phyloP scores from a whole-genome alignment of 257 asterid species.

The Leptodermis oblonga region DNA sequence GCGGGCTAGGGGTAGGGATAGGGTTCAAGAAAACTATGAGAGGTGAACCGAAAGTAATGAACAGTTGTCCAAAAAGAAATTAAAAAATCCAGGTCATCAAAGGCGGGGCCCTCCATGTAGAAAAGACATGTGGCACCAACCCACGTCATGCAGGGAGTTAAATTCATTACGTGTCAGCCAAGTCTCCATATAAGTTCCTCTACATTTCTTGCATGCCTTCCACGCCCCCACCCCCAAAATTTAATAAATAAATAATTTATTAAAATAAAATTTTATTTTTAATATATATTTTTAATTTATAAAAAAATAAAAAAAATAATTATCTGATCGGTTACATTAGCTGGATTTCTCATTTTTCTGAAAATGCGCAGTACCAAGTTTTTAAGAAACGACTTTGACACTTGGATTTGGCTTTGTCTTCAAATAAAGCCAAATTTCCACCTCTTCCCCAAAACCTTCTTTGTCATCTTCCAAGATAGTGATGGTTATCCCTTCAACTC shows the following conservation, averaged over 20 bases:
- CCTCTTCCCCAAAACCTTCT: neutral
- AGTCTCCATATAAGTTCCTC: conserved; percentile 9
- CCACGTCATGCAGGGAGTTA: conserved; percentile 6
- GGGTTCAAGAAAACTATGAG: too few species aligned
- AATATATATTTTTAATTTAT: too few species aligned
- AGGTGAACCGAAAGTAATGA: too few species aligned
- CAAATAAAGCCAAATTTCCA: neutral
- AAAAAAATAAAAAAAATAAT: neutral
- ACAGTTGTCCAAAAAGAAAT: too few species aligned
- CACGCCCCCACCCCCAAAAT: neutral
- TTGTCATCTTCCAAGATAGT: conserved; percentile 10
- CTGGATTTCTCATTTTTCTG: neutral
- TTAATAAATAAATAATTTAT: neutral
- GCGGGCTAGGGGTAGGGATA: too few species aligned
- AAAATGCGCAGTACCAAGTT: neutral
- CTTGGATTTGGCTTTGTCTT: neutral
- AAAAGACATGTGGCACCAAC: conserved; percentile 9
- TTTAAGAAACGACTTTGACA: neutral
- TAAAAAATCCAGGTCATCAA: neutral
- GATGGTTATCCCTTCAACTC: neutral
- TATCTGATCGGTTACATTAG: neutral
- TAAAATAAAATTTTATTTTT: too few species aligned
- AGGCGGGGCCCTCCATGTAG: neutral
- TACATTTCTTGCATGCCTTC: conserved; percentile 6
- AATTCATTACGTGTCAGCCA: conserved; percentile 25